Evolutionary conservation across 2,329 filamentous ascomycete genomes (phyloP), one percentile per base, ranked within the genome.

Genomic region (Colletotrichum neosansevieriae): DNA sequence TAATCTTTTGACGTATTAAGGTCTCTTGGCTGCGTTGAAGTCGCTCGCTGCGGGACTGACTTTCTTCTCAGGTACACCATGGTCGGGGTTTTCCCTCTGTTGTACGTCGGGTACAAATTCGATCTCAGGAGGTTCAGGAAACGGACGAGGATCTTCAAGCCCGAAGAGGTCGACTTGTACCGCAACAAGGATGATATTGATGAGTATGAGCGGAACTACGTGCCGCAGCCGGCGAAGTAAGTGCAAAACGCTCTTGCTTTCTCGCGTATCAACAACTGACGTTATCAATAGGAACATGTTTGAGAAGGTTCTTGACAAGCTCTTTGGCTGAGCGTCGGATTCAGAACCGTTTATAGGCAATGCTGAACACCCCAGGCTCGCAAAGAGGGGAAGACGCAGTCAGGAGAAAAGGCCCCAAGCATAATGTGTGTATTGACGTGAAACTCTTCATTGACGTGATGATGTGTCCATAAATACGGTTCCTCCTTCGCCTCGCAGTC

Each of bases 21-120:
- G 29, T 29, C 9, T 29, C 9, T 34, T 6, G 10, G 1, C 3
- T 19, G 49, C 3, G 29, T 29, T n/a, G 24, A 5, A 24, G 4
- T 24, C 24, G 1, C 6, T 15, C n/a, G 44, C 40, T 65, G n/a
- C n/a, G 17, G 73, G 49, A 38, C 29, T 29, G 24, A 24, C 24
- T 29, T 29, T 29, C 29, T 12, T 17, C 9, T 15, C 0, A 34
- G 66, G 3, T 94, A 94, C 77, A 88, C 89, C 56, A 93, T 93
- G 85, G 86, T 94, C 58, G 86, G 86, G 5, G 79, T 94, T 2
- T 93, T 92, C 74, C 92, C 91, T 0, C 71, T 89, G 0, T 79
- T 95, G 2, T 94, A 88, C 75, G 47, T 91, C 3, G 88, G 86
- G 6, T 95, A 54, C 0, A 54, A 54, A 10, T 54, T 54, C n/a